Base-by-base conservation (phyloP, 805 yeast species). In the Candida pseudofarinosa region DNA sequence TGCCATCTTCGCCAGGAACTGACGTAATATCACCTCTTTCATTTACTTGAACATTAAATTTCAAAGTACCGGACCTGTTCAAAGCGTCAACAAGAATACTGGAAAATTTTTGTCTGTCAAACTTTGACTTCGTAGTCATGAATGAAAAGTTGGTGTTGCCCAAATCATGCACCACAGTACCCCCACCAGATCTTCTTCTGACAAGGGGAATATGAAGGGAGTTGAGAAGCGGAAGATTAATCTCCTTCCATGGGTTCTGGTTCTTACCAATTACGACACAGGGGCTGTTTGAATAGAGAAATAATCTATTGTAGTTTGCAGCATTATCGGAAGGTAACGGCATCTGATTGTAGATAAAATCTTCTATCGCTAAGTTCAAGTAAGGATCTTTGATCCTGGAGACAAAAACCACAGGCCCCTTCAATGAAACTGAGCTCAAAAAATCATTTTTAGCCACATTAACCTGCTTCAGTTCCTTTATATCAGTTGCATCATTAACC, bases 201-300 rank as follows among this genome's bases (percentile, higher is more conserved):
- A 93, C 58, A 5, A 90, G 56, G 0, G 95, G 91, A 19, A 87
- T 72, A 2, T 67, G 67, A 3, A 76, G 59, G 0, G 67, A 50
- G 3, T 72, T 64, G 4, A 86, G 64, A 12, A 79, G 55, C 0
- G 79, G 73, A 2, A 93, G 43, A 53, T 87, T 85, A 33, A 81
- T 74, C 58, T 93, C 99, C 45, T 81, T 78, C 88, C 91, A 91
- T 2, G 97, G 95, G 49, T 89, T 93, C 62, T 93, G 99, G 57
- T 93, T 93, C 56, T 95, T 88, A 0, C 99, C 99, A 10, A 93
- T 71, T 1, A 93, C 96, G n/a, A 89, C 88, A 59, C 96, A 87
- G 1, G 91, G 88, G 2, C 77, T 60, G 58, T 93, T 93, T 30
- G 74, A 71, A 58, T 93, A 93, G 42, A 91, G 71, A 45, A 88